Percentiles rank a stretch among this genome's conserved stretches.
phyloP scores from a whole-genome alignment of 805 yeast species.

The Candida boleticola region DNA sequence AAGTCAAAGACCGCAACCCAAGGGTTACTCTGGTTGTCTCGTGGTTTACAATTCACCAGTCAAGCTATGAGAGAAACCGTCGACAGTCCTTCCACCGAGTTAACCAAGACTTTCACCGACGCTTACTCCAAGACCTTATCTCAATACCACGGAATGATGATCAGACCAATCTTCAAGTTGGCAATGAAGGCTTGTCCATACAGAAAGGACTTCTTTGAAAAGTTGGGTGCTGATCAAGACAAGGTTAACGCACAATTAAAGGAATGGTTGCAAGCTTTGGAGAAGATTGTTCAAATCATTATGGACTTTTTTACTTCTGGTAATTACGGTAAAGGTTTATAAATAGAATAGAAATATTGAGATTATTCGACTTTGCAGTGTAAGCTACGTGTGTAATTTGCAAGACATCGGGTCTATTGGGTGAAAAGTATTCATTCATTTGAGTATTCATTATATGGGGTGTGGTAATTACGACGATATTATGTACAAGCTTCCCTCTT shows the following conservation, averaged over 20 bases:
- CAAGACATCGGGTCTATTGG: neutral
- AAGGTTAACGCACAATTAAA: conserved; percentile 63
- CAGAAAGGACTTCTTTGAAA: conserved; percentile 78
- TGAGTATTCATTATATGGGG: too few relatives aligned
- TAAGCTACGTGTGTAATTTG: too few relatives aligned
- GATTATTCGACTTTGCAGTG: too few relatives aligned
- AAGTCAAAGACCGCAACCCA: conserved; percentile 81
- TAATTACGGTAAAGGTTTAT: conserved; percentile 86
- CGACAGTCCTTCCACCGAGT: conserved; percentile 59
- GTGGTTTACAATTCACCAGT: conserved; percentile 90
- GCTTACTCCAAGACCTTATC: conserved; percentile 81
- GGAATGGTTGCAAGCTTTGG: conserved; percentile 76
- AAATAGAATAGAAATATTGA: conserved; percentile 18
- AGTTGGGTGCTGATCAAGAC: conserved; percentile 74
- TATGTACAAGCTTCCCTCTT: too few relatives aligned
- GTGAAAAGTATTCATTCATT: neutral
- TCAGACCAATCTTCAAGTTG: conserved; percentile 83
- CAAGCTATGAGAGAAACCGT: conserved; percentile 81
- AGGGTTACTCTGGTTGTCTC: conserved; percentile 81
- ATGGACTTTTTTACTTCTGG: conserved; percentile 75
- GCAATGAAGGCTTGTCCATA: conserved; percentile 97
- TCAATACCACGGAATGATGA: conserved; percentile 76
- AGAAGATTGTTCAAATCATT: conserved; percentile 67
- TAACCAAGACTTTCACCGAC: conserved; percentile 74
- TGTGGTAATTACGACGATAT: too few relatives aligned